A percentile compares a stretch with the other conserved stretches of the same genome.
Conservation (phyloP, 2,329 filamentous ascomycete genomes). For the Paraphaeosphaeria sporulosa region DNA sequence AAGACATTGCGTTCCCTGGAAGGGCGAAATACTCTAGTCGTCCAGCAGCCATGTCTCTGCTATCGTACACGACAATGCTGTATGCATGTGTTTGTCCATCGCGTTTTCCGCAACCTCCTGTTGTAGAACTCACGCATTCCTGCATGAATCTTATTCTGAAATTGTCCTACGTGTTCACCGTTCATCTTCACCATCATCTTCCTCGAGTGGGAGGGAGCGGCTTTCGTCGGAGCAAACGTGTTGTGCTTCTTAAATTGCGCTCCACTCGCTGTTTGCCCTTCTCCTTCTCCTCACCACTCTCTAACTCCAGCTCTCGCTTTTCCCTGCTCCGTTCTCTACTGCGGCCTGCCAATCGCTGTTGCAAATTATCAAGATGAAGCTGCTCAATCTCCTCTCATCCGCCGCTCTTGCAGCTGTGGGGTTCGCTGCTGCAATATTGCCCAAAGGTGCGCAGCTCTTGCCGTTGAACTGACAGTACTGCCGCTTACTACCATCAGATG, state of each 20-base stretch:
- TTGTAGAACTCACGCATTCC: neutral
- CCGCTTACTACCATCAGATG: neutral
- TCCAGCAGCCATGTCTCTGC: too few relatives aligned
- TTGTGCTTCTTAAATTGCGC: neutral
- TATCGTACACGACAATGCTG: neutral
- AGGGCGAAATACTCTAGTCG: too few relatives aligned
- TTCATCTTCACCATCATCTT: neutral
- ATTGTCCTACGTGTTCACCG: neutral
- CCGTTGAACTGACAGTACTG: neutral
- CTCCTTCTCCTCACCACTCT: neutral
- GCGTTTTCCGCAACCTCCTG: neutral
- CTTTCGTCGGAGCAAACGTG: neutral
- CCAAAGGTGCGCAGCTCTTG: neutral
- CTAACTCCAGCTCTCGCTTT: neutral
- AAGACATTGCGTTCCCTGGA: too few relatives aligned
- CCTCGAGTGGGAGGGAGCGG: neutral
- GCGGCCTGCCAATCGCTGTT: neutral
- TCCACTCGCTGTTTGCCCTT: neutral
- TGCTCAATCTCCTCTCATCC: slow-evolving; percentile 10
- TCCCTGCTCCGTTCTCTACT: neutral
- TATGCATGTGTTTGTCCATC: neutral
- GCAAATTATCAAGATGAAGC: slow-evolving; percentile 13
- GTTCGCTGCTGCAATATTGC: neutral
- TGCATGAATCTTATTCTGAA: neutral
- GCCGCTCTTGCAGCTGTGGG: slow-evolving; percentile 11